Evolutionary conservation across 257 asterid genomes (phyloP).

Genomic region (Anisodus acutangulus): DNA sequence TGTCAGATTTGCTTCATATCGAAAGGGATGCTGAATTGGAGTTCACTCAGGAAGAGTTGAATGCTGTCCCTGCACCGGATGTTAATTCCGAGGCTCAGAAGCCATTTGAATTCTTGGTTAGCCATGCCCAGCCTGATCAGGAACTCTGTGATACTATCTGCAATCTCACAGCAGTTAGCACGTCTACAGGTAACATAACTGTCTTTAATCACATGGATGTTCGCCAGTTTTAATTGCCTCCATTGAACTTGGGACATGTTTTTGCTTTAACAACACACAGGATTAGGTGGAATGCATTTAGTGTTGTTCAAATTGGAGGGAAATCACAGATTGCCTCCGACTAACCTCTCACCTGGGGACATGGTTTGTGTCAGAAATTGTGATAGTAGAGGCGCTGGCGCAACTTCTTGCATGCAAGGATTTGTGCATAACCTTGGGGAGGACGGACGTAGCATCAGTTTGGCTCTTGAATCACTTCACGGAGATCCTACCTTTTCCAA

Average conservation of each 20-base stretch:
- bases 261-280: slow-evolving; percentile 44
- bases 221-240: background rate
- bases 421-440: slow-evolving; percentile 87
- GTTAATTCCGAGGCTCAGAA: slow-evolving; percentile 55
- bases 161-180: slow-evolving; percentile 87
- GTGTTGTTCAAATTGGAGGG: slow-evolving; percentile 88
- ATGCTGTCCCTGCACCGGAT: slow-evolving; percentile 86
- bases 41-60: slow-evolving; percentile 88
- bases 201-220: background rate
- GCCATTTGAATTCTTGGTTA: slow-evolving; percentile 84
- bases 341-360: slow-evolving; percentile 96
- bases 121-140: slow-evolving; percentile 90
- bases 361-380: slow-evolving; percentile 96
- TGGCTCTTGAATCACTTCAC: slow-evolving; percentile 93
- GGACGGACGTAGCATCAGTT: slow-evolving; percentile 88
- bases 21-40: slow-evolving; percentile 94
- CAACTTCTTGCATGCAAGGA: slow-evolving; percentile 93
- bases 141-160: slow-evolving; percentile 96
- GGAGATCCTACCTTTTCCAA: slow-evolving; percentile 92
- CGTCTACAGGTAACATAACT: slow-evolving; percentile 65
- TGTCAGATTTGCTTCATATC: slow-evolving; percentile 79
- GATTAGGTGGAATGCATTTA: slow-evolving; percentile 97
- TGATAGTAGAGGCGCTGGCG: slow-evolving; percentile 89
- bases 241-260: slow-evolving; percentile 11
- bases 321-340: slow-evolving; percentile 88